These are phyloP conservation scores for Amphirosellinia nigrospora DNA, from an alignment of 495 filamentous ascomycete genomes.

Conservation along the genomic window DNA sequence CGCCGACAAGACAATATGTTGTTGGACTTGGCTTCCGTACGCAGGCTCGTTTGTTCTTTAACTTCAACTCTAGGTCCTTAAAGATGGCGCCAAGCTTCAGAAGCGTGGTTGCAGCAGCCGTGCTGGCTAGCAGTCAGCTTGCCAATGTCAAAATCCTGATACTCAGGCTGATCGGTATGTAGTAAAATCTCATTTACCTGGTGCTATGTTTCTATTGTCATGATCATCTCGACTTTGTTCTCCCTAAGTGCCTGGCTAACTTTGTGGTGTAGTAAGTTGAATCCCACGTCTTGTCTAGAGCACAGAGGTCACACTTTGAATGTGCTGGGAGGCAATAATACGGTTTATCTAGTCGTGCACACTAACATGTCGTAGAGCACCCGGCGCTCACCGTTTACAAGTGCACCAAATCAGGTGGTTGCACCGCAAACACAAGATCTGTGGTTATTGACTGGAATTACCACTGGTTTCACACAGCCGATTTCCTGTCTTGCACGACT, in stretches of 20 bases:
- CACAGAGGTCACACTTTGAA: background rate
- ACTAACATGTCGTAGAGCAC: slow-evolving; percentile 42
- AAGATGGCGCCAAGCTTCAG: slow-evolving; percentile 26
- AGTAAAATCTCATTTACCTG: background rate
- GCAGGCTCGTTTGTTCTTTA: background rate
- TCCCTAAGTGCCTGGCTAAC: slow-evolving; percentile 9
- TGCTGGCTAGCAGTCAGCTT: slow-evolving; percentile 19
- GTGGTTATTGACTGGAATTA: slow-evolving; percentile 72
- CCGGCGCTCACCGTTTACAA: slow-evolving; percentile 63
- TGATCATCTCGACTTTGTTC: background rate
- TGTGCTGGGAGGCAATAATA: background rate
- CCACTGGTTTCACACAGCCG: slow-evolving; percentile 62
- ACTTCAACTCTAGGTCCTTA: background rate
- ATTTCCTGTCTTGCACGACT: slow-evolving; percentile 62
- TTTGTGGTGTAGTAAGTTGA: slow-evolving; percentile 17
- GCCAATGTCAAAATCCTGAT: slow-evolving; percentile 25
- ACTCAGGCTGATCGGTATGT: slow-evolving; percentile 23
- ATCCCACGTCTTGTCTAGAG: background rate
- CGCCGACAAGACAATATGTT: background rate
- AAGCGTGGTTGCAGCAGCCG: slow-evolving; percentile 15
- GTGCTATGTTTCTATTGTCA: background rate
- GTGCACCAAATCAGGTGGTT: slow-evolving; percentile 59
- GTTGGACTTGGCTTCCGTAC: slow-evolving; percentile 1
- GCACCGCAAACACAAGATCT: slow-evolving; percentile 56
- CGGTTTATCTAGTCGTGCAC: background rate